Base-by-base conservation (phyloP, 1,284 basidiomycete species). In the Puccinia triticina region DNA sequence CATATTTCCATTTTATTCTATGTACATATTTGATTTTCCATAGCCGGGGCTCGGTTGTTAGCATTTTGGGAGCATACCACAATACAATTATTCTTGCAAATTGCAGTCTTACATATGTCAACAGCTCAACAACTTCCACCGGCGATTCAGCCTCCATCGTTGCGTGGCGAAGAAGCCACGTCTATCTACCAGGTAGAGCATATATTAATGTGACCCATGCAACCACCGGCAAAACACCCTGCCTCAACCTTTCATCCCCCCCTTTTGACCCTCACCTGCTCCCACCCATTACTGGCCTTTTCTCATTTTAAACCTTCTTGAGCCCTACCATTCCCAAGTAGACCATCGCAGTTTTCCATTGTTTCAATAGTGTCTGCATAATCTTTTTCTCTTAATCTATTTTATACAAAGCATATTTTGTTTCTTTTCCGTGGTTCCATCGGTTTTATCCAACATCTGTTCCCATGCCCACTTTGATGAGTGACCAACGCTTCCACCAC, bases 401-500 rank as follows among this genome's bases (percentile, higher is more conserved):
- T 57, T 26, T 11, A 61, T 34, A 29, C 14, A 29, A 61, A 61
- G 26, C n/a, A 7, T 61, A 18, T 61, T 61, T 61, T 61, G 14
- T 61, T 32, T 61, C 29, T 32, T 61, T 61, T 32, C 26, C 59
- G 29, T 61, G 14, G 59, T 61, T 29, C 26, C 29, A 32, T 34
- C 26, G 59, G 37, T 21, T 69, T 43, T 32, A 67, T 46, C 37
- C 66, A 48, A 14, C 37, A 69, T 69, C 59, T 69, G 66, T 69
- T 69, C 66, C 40, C 66, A 73, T 73, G 71, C 48, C 71, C 48
- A 73, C 71, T 73, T 50, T 73, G 48, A 1, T 73, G 1, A 55
- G 46, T 50, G 48, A 73, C 23, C 71, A 73, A 50, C 71, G 71
- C 48, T 21, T 34, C 48, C 71, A 73, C 10, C 48, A 73, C 46